Conservation (phyloP, 2,329 filamentous ascomycete species). For the Sporothrix variecibatus region DNA sequence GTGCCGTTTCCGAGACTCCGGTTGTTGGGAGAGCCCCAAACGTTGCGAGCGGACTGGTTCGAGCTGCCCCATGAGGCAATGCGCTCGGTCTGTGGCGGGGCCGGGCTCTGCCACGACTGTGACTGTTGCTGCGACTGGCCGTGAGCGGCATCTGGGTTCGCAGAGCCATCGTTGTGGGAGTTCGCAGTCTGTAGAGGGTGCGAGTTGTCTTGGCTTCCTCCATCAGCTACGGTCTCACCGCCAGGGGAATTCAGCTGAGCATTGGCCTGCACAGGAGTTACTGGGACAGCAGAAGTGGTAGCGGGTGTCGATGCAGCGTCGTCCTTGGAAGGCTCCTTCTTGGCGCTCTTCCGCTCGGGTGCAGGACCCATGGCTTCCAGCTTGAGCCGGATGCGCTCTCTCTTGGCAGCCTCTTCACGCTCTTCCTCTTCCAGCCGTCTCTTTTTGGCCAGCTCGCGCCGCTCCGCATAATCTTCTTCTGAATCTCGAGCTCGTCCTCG, state of each 20-base stretch:
- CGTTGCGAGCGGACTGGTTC: slow-evolving; percentile 56
- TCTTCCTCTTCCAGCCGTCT: slow-evolving; percentile 68
- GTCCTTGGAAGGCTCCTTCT: slow-evolving; percentile 55
- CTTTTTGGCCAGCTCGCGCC: slow-evolving; percentile 68
- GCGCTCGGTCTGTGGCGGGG: slow-evolving; percentile 47
- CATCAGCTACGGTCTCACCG: background rate
- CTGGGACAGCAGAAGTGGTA: background rate
- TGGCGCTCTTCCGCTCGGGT: slow-evolving; percentile 60
- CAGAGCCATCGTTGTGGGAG: background rate
- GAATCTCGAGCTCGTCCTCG: slow-evolving; percentile 62
- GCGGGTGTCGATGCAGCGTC: slow-evolving; percentile 19
- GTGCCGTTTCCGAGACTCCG: slow-evolving; percentile 76
- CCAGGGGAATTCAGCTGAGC: background rate
- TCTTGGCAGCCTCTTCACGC: slow-evolving; percentile 69
- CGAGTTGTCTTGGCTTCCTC: background rate
- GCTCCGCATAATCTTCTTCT: slow-evolving; percentile 74
- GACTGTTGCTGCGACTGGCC: slow-evolving; percentile 29
- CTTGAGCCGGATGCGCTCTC: slow-evolving; percentile 71
- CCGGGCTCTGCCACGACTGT: slow-evolving; percentile 43
- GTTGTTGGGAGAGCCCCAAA: slow-evolving; percentile 75
- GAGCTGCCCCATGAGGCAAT: slow-evolving; percentile 53
- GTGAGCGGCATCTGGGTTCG: slow-evolving; percentile 28
- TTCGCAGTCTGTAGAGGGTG: background rate
- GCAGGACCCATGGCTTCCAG: slow-evolving; percentile 68
- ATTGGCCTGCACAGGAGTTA: background rate